These are phyloP conservation scores for Dalbergia cultrata DNA, from an alignment of 306 rosid species.

Conservation along the genomic window DNA sequence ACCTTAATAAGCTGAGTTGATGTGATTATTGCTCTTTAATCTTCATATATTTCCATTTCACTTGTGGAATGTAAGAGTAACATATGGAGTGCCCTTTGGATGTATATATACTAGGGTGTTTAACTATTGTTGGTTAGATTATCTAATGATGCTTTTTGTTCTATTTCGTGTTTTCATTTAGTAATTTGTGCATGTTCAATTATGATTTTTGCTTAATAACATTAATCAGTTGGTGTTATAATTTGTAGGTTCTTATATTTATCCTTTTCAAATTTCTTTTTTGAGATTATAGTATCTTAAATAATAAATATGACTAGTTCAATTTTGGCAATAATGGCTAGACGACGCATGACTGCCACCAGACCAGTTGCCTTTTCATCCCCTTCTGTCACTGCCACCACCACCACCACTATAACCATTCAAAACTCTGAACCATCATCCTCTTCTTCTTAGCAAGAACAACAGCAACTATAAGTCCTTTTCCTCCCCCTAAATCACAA, in stretches of 20 bases:
- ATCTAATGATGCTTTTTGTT: background rate
- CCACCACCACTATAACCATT: constrained; percentile 64
- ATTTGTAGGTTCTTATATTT: constrained; percentile 7
- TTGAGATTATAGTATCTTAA: background rate
- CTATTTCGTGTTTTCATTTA: background rate
- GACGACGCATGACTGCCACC: constrained; percentile 19
- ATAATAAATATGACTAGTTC: background rate
- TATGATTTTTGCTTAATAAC: background rate
- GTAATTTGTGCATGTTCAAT: too few relatives aligned
- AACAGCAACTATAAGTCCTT: constrained; percentile 65
- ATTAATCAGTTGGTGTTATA: background rate
- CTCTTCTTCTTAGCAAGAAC: constrained; percentile 54
- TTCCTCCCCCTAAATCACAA: constrained; percentile 77
- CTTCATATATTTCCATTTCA: background rate
- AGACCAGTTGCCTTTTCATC: constrained; percentile 18
- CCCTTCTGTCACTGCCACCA: constrained; percentile 21
- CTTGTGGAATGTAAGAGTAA: background rate
- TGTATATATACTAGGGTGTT: background rate
- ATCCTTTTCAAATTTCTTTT: background rate
- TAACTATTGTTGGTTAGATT: background rate
- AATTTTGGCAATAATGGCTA: constrained; percentile 30
- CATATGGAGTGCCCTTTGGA: background rate
- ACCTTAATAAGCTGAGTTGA: background rate
- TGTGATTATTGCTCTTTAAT: background rate
- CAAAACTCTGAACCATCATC: constrained; percentile 44